Evolutionary conservation across 2,329 filamentous ascomycete genomes (phyloP), one percentile per base, ranked within the genome.

Genomic region (Aspergillus quadricinctus): DNA sequence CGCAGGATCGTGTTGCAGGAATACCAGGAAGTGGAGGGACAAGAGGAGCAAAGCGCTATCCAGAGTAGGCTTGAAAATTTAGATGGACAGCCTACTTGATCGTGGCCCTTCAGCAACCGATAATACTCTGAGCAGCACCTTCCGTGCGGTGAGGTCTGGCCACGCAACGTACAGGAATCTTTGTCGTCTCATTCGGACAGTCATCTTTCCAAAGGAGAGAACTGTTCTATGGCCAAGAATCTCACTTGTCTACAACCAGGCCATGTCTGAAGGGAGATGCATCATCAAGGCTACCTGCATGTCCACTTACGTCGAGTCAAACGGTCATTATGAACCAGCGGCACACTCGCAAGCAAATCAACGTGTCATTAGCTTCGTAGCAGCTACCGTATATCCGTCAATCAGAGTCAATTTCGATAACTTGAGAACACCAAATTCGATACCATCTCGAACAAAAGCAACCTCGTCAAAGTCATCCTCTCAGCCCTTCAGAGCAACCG

Each of bases 1-100:
- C 67, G 72, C 21, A 69, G 64, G 17, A 66, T 73, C 45, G 68
- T 74, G 3, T 61, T 73, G 9, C 65, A 71, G 49, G 69, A 72
- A 48, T 74, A 73, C 52, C 63, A 66, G 55, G 66, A 64, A 9
- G 70, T 72, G 23, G 72, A 73, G 48, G 70, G 65, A 21, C 66
- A 70, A 49, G 66, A 71, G 41, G 68, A 70, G 29, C 65, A 63
- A 28, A 62, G 61, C 43, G 61, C 65, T 11, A 70, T 73, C 31
- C 66, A 63, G 35, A 64, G 65, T 11, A 56, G 70, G 31, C 55
- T 73, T 23, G 65, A 69, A 49, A 67, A 67, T 53, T 55, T 73
- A 35, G 67, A 71, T 48, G 70, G 70, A 9, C 69, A 71, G 48
- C 66, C 69, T 6, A 66, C 62, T 17, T 72, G 62, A 71, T 49